These are phyloP conservation scores for Murraya koenigii DNA, from an alignment of 345 rosid species.

Conservation along the genomic window DNA sequence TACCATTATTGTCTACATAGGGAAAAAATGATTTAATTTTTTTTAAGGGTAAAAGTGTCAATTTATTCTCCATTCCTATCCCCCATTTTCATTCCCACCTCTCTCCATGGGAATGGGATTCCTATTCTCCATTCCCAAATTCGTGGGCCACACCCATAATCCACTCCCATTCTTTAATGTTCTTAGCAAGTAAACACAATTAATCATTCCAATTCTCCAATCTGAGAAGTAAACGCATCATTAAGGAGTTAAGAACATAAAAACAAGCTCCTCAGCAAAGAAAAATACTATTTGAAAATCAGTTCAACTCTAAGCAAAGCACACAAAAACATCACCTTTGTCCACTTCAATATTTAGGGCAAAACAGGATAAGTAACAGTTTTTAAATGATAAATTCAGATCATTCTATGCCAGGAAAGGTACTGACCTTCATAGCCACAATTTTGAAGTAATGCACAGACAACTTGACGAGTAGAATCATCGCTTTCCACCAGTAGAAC, in stretches of 20 bases:
- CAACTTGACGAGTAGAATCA: conserved; percentile 42
- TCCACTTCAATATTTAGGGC: neutral
- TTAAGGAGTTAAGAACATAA: neutral
- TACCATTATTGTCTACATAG: too few species aligned
- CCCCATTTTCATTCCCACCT: too few species aligned
- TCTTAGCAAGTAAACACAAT: too few species aligned
- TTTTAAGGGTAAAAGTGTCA: too few species aligned
- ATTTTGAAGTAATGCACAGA: conserved; percentile 37
- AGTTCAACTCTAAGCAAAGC: neutral
- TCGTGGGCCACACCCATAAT: too few species aligned
- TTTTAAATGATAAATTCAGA: conserved; percentile 4
- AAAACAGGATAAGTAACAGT: neutral
- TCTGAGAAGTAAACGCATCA: too few species aligned
- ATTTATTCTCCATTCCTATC: too few species aligned
- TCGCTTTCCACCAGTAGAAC: conserved; percentile 48
- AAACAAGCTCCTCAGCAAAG: neutral
- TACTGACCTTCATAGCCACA: conserved; percentile 45
- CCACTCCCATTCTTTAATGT: too few species aligned
- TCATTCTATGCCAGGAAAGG: neutral
- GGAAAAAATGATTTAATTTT: too few species aligned
- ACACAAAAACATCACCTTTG: neutral
- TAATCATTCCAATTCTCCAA: too few species aligned
- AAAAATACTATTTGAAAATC: neutral
- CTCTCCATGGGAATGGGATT: too few species aligned
- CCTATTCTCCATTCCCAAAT: too few species aligned